Evolutionary conservation across 176 grass and related monocot genomes (phyloP), one percentile per base, ranked within the genome.

Genomic region (Rhynchospora breviuscula): DNA sequence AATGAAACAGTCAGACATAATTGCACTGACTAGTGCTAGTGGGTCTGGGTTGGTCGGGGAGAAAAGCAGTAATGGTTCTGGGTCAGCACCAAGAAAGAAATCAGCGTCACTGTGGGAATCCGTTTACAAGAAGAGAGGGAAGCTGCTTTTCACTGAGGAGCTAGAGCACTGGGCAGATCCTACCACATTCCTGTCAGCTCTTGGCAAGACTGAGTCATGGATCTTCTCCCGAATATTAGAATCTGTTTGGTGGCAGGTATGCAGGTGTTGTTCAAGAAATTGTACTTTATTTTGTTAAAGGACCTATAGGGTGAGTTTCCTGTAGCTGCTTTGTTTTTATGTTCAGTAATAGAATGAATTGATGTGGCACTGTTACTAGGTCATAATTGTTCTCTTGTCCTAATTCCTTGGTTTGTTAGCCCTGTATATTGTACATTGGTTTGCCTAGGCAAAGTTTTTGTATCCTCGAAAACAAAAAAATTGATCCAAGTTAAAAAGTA

Each of bases 211-310:
- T 25, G 96, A 98, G 88, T 91, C 84, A 10, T 98, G 96, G 96
- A 91, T 98, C 80, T 93, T 98, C 81, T 93, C 89, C 79, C 74
- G 93, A 82, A 91, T 93, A 57, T 88, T 95, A 43, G 93, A 95
- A 71, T 95, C 91, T 63, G 87, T 98, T 84, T 98, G 96, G 96
- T 98, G 96, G 96, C 96, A 98, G 96, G 96, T 98, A 58, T 44
- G 70, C 63, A 61, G 43, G 44, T 21, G 31, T 77, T 29, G 23
- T 52, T 33, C 18, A 78, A 33, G 65, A 64, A 81, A 53, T 80
- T 26, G 49, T 73, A 73, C 19, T 63, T 17, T 6, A 78, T 87
- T 85, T 53, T 83, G 59, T 79, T 29, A 59, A 79, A 4, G 47
- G 5, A 77, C 8, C 29, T 87, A 62, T 0, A 48, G 2, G 31